phyloP scores from a whole-genome alignment of 331 rosid genomes.

The Stylosanthes scabra region DNA sequence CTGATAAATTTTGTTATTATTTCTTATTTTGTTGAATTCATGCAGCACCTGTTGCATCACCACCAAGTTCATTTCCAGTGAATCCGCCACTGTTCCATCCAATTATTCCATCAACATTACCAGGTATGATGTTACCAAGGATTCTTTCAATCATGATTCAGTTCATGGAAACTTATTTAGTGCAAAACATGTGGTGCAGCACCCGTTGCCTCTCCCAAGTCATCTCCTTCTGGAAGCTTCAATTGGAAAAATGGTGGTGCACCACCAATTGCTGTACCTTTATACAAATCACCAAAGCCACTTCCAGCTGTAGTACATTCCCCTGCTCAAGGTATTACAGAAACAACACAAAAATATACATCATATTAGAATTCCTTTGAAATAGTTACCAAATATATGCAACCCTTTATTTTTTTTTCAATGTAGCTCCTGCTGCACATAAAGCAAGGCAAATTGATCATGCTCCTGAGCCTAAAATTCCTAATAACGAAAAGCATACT shows the following conservation, averaged over 20 bases:
- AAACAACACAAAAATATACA: slow-evolving; percentile 2
- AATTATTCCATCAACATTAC: slow-evolving; percentile 47
- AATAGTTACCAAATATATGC: slow-evolving; percentile 13
- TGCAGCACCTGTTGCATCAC: slow-evolving; percentile 54
- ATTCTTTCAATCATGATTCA: slow-evolving; percentile 12
- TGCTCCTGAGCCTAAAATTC: slow-evolving; percentile 56
- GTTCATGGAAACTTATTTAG: slow-evolving; percentile 34
- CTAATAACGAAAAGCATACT: slow-evolving; percentile 44
- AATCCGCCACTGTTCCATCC: slow-evolving; percentile 52
- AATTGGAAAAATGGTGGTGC: slow-evolving; percentile 41
- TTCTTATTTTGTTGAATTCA: slow-evolving; percentile 28
- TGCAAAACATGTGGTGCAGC: slow-evolving; percentile 51
- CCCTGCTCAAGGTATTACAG: slow-evolving; percentile 68
- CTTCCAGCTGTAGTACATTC: slow-evolving; percentile 50
- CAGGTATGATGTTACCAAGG: slow-evolving; percentile 45
- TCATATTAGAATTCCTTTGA: slow-evolving; percentile 20
- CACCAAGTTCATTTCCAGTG: slow-evolving; percentile 50
- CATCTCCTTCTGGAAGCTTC: slow-evolving; percentile 55
- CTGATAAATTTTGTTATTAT: slow-evolving; percentile 19
- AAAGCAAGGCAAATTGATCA: slow-evolving; percentile 34
- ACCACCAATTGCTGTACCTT: slow-evolving; percentile 66
- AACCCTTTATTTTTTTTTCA: slow-evolving; percentile 21
- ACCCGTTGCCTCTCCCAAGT: slow-evolving; percentile 56
- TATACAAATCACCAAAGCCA: slow-evolving; percentile 51
- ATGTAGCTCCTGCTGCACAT: slow-evolving; percentile 56